Evolutionary conservation across 352 stramenopile species (phyloP), one percentile per base, ranked within the genome.

Genomic region (Phytophthora kernoviae): DNA sequence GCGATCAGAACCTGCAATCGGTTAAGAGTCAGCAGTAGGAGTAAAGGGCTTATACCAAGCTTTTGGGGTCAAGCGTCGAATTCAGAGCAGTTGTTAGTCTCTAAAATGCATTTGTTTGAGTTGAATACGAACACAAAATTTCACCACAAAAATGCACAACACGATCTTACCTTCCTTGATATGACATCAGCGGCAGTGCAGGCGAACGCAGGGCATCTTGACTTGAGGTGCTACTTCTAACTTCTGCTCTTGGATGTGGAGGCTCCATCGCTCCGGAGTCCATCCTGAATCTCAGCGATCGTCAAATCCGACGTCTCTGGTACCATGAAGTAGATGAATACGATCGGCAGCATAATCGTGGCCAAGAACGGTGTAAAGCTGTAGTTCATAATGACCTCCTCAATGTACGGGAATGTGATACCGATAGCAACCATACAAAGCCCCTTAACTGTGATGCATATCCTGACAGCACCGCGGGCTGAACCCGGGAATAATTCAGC

Each of bases 301-400:
- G 81, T 87, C 45, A 81, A 80, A 30, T 79, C 69, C 11, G 68
- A 76, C 15, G 82, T 91, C 64, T 91, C 82, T 9, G 82, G 82
- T 17, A 91, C 62, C 50, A 68, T 68, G 15, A 72, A 41, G 45
- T 73, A 77, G 53, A 84, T 81, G 39, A 87, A 41, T 22, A 63
- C 49, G 48, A 74, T 67, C 14, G 65, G 54, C 22, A 74, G 52
- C 1, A 64, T 43, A 12, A 81, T 62, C n/a, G 65, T 73, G 11
- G 45, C 59, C 30, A 91, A 48, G 62, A 88, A 87, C 24, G 77
- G 70, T 39, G 76, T 46, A 37, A 88, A 84, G 12, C 60, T 68
- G 30, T 82, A 75, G 70, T 85, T 63, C 11, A 47, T 58, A 12
- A 86, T 69, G 0, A 70, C 76, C 11, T 73, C 72, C 12, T 75